Evolutionary conservation across 164 flowering plant genomes (phyloP).

Genomic region (Umbilicus rupestris): DNA sequence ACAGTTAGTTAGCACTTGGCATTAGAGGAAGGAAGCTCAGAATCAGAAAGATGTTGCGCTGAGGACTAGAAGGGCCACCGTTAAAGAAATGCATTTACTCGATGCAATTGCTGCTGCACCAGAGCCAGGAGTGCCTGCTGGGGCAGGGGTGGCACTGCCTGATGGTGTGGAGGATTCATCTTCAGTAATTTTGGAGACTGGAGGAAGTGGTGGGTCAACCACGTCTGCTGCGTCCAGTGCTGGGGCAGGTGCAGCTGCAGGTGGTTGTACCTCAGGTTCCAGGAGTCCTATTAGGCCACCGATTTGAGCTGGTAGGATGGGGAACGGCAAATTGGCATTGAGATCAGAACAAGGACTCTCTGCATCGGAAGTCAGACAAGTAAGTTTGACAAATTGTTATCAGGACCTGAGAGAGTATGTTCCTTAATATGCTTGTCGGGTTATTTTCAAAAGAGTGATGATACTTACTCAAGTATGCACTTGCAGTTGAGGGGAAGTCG

Average conservation of each 20-base stretch:
- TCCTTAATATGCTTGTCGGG: neutral
- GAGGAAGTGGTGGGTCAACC: conserved; percentile 3
- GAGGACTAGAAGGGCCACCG: conserved; percentile 1
- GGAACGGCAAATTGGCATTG: conserved; percentile 6
- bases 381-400: neutral
- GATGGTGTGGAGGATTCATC: neutral
- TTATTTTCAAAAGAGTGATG: neutral
- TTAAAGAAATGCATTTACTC: neutral
- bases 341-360: conserved; percentile 50
- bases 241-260: conserved; percentile 40
- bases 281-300: conserved; percentile 23
- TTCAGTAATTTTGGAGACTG: neutral
- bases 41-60: neutral
- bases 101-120: conserved; percentile 1
- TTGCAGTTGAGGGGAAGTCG: conserved; percentile 77
- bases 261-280: conserved; percentile 24
- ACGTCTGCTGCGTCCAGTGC: conserved; percentile 21
- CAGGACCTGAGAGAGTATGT: neutral
- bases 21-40: neutral
- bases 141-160: conserved; percentile 1
- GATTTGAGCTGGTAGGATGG: conserved; percentile 30
- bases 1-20: neutral
- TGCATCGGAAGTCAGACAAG: conserved; percentile 17
- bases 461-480: conserved; percentile 64
- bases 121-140: conserved; percentile 7